These are phyloP conservation scores for Tritrichomonas musculus DNA, from an alignment of 208 protist species.

Conservation along the genomic window DNA sequence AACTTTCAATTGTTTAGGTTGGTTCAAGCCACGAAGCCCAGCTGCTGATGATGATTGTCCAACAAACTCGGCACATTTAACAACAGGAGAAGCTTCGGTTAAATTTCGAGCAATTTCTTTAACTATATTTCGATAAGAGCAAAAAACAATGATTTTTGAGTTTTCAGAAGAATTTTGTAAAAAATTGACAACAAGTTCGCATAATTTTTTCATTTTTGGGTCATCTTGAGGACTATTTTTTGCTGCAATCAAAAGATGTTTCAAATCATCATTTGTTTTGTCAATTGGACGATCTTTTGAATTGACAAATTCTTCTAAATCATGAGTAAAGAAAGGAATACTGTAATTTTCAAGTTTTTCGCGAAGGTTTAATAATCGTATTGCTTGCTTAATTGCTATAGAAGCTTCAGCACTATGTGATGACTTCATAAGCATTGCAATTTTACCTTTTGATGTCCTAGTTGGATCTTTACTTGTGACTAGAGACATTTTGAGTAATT, in stretches of 20 bases:
- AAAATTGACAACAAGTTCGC: slow-evolving; percentile 27
- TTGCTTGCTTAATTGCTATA: not conserved
- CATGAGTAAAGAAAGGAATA: not conserved
- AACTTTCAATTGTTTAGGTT: not conserved
- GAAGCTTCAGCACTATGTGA: not conserved
- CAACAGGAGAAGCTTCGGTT: not conserved
- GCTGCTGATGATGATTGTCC: not conserved
- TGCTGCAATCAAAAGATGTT: not conserved
- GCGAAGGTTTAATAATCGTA: not conserved
- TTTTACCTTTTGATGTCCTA: not conserved
- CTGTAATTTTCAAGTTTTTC: not conserved
- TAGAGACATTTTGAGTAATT: not conserved
- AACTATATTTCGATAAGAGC: not conserved
- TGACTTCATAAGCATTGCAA: not conserved
- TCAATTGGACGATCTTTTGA: too few species aligned
- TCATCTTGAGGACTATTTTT: not conserved
- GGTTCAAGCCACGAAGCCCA: not conserved
- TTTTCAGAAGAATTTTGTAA: not conserved
- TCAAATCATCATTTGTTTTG: not conserved
- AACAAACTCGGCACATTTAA: not conserved
- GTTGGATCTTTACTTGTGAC: not conserved
- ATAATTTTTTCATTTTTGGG: slow-evolving; percentile 11
- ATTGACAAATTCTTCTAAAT: not conserved
- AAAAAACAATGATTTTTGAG: not conserved
- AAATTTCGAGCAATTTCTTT: not conserved